Percentiles rank a stretch among this genome's conserved stretches.
These are phyloP conservation scores for Cochlearia excelsa DNA, from an alignment of 345 rosid genomes.

Conservation along the genomic window DNA sequence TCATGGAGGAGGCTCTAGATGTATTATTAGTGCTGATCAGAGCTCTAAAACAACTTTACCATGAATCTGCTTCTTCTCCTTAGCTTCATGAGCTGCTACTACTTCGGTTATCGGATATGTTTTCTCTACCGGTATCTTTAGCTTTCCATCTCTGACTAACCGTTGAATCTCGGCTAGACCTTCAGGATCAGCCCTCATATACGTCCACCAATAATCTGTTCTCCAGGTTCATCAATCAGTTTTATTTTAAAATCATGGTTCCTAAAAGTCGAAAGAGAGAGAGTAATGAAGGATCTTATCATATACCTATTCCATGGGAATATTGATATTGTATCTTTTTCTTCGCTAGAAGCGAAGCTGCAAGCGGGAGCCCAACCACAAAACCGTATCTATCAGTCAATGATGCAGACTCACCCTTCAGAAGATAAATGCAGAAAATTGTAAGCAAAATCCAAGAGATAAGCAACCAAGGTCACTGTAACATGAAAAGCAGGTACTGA, in stretches of 20 bases:
- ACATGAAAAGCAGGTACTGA: neutral
- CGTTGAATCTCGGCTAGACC: conserved; percentile 70
- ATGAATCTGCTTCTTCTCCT: conserved; percentile 57
- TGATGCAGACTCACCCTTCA: conserved; percentile 68
- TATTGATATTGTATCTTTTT: conserved; percentile 70
- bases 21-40: conserved; percentile 35
- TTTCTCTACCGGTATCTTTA: conserved; percentile 79
- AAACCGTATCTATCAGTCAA: neutral
- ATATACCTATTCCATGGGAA: conserved; percentile 84
- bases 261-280: neutral
- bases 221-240: neutral
- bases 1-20: conserved; percentile 10
- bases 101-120: conserved; percentile 69
- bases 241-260: too few relatives aligned
- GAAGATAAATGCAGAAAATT: conserved; percentile 10
- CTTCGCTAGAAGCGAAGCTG: conserved; percentile 51
- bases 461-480: conserved; percentile 16
- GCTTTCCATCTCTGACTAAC: conserved; percentile 68
- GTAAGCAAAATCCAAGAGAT: conserved; percentile 6
- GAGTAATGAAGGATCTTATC: conserved; percentile 14
- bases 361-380: neutral
- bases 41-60: conserved; percentile 90
- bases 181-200: conserved; percentile 91
- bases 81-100: conserved; percentile 83
- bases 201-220: conserved; percentile 78